phyloP scores from a whole-genome alignment of 805 yeast species.

The Komagataella kurtzmanii region DNA sequence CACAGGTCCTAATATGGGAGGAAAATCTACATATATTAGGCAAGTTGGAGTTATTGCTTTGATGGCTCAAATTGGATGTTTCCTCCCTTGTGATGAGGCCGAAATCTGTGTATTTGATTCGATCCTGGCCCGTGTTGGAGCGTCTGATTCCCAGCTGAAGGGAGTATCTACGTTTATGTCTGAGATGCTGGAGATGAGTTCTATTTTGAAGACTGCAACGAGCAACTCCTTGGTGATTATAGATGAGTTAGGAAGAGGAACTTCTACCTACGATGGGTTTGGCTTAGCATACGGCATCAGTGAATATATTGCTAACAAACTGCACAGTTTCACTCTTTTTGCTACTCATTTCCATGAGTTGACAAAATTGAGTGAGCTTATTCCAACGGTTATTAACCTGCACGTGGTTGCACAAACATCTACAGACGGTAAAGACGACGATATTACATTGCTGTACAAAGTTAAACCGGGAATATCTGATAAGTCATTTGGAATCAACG shows the following conservation, averaged over 20 bases:
- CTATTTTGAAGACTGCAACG: slow-evolving; percentile 72
- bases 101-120: slow-evolving; percentile 82
- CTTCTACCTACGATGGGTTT: slow-evolving; percentile 92
- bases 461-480: slow-evolving; percentile 96
- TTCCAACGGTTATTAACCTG: slow-evolving; percentile 57
- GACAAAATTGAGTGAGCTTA: slow-evolving; percentile 59
- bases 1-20: slow-evolving; percentile 98
- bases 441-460: slow-evolving; percentile 78
- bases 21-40: slow-evolving; percentile 86
- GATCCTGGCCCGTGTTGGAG: slow-evolving; percentile 93
- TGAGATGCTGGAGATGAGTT: slow-evolving; percentile 90
- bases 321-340: slow-evolving; percentile 72
- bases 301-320: slow-evolving; percentile 61
- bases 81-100: slow-evolving; percentile 67
- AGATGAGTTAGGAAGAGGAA: slow-evolving; percentile 94
- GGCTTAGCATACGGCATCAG: slow-evolving; percentile 97
- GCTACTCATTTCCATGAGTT: slow-evolving; percentile 98
- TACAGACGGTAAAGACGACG: slow-evolving; percentile 35
- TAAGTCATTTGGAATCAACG: slow-evolving; percentile 95
- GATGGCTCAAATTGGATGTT: slow-evolving; percentile 84
- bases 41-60: slow-evolving; percentile 80
- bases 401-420: slow-evolving; percentile 86
- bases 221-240: slow-evolving; percentile 70
- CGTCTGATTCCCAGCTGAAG: slow-evolving; percentile 93
- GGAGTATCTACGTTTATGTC: slow-evolving; percentile 96